Evolutionary conservation across 306 rosid species (phyloP).

Genomic region (Abrus precatorius): DNA sequence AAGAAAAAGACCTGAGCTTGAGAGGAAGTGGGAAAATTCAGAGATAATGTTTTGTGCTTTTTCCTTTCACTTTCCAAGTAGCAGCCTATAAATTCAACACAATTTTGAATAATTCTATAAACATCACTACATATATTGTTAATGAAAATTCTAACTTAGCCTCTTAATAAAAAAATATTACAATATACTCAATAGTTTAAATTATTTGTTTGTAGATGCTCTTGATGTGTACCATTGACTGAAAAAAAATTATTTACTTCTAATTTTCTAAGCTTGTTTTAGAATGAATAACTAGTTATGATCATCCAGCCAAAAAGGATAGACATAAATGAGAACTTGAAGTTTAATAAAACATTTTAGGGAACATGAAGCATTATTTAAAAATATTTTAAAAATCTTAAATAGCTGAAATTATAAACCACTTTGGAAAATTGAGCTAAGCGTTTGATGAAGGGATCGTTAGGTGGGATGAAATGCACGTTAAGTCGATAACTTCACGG

Average conservation of each 20-base stretch:
- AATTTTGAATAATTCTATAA: neutral
- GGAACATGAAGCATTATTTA: neutral
- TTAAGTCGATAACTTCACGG: too few relatives aligned
- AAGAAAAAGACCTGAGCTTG: neutral
- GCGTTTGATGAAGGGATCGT: too few relatives aligned
- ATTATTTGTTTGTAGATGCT: neutral
- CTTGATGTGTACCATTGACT: neutral
- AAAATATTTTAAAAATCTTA: neutral
- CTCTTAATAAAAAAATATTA: neutral
- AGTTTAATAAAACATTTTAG: neutral
- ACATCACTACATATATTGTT: neutral
- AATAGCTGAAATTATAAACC: neutral
- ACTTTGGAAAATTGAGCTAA: too few relatives aligned
- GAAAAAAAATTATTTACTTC: neutral
- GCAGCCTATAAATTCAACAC: slow-evolving; percentile 10
- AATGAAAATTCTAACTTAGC: neutral
- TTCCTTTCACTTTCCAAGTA: slow-evolving; percentile 25
- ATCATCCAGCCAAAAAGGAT: neutral
- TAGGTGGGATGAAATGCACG: too few relatives aligned
- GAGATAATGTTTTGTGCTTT: neutral
- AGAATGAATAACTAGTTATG: neutral
- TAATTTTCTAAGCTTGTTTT: neutral
- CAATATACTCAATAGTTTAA: neutral
- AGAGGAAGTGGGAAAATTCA: neutral
- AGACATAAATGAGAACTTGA: neutral